Evolutionary conservation across 2,329 filamentous ascomycete genomes (phyloP).

Genomic region (Beauveria bassiana): DNA sequence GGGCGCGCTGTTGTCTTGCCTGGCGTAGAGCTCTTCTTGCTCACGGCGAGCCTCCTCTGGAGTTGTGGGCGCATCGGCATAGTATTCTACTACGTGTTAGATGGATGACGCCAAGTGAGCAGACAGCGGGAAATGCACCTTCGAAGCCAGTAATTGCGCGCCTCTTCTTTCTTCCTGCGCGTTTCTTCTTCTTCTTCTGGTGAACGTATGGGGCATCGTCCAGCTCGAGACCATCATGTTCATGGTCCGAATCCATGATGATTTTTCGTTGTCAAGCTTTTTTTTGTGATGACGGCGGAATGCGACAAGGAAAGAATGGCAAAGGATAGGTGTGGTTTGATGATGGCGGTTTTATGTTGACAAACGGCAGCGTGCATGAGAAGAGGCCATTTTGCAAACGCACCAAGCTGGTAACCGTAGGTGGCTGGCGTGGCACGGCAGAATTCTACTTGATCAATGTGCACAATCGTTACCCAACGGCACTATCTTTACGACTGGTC

Average conservation of each 20-base stretch:
- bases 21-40: slow-evolving; percentile 54
- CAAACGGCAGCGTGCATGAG: not conserved
- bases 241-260: not conserved
- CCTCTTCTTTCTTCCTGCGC: not conserved
- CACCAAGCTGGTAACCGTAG: not conserved
- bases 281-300: not conserved
- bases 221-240: not conserved
- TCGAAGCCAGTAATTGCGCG: not conserved
- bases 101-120: not conserved
- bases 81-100: slow-evolving; percentile 48
- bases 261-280: not conserved
- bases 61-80: slow-evolving; percentile 71
- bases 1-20: slow-evolving; percentile 34
- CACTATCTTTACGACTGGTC: no score
- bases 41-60: slow-evolving; percentile 61
- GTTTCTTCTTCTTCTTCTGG: not conserved
- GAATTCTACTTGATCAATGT: no score
- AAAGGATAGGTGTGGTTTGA: not conserved
- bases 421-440: not conserved
- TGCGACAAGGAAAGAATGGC: not conserved
- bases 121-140: not conserved
- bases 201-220: not conserved
- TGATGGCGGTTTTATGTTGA: not conserved
- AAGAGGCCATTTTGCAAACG: not conserved
- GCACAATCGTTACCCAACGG: no score